Evolutionary conservation across 768 basidiomycete genomes (phyloP).

Genomic region (Mrakia frigida): DNA sequence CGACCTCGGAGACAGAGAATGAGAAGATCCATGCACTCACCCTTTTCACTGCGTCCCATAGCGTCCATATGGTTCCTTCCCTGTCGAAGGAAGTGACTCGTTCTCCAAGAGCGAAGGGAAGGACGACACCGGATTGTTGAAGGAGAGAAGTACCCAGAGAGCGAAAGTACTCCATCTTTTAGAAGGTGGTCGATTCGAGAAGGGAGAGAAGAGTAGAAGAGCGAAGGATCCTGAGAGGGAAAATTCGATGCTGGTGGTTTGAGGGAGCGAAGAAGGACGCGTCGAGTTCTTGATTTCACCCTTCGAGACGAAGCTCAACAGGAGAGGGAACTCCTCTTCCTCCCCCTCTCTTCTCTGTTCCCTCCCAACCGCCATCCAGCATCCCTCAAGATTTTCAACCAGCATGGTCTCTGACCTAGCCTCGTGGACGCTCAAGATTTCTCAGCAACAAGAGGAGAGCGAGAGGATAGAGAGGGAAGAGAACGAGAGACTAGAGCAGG

Average conservation of each 20-base stretch:
- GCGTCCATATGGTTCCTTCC: conserved; percentile 65
- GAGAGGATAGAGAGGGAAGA: not conserved
- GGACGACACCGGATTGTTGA: conserved; percentile 81
- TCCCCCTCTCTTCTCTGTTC: no score
- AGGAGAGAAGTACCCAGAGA: conserved; percentile 55
- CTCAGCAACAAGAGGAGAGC: conserved; percentile 1
- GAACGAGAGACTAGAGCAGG: not conserved
- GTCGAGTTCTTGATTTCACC: not conserved
- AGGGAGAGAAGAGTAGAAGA: not conserved
- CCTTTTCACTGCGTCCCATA: conserved; percentile 83
- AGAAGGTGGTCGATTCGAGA: not conserved
- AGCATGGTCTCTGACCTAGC: not conserved
- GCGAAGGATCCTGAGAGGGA: not conserved
- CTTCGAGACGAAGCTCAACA: not conserved
- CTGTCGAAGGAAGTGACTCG: conserved; percentile 63
- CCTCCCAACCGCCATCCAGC: not conserved
- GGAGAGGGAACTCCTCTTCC: no score
- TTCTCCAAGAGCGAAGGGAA: conserved; percentile 77
- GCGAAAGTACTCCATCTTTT: conserved; percentile 31
- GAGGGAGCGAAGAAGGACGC: not conserved
- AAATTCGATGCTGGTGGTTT: not conserved
- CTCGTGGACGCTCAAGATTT: conserved; percentile 5
- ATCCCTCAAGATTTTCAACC: not conserved
- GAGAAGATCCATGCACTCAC: conserved; percentile 48
- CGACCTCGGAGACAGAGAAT: conserved; percentile 11